Conservation (phyloP, 352 stramenopile species). For the Pythium aquatile region DNA sequence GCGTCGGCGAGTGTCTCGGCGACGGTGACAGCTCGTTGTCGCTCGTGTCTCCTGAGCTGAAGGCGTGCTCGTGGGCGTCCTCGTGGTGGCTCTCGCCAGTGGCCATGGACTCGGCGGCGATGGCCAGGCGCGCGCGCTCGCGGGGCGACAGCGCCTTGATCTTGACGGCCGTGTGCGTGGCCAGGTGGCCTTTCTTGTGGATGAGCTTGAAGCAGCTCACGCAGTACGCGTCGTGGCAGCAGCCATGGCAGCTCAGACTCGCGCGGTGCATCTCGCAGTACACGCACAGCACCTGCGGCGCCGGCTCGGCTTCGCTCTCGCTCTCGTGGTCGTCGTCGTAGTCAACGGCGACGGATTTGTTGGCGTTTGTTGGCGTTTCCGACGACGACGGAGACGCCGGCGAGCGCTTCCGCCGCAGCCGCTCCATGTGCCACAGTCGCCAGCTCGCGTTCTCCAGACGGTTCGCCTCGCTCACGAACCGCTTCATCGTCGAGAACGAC, state of each 20-base stretch:
- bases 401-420: conserved; percentile 21
- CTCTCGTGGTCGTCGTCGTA: conserved; percentile 28
- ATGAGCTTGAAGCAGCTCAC: conserved; percentile 87
- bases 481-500: conserved; percentile 85
- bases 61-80: background rate
- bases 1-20: background rate
- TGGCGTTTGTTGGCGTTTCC: background rate
- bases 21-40: conserved; percentile 17
- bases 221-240: conserved; percentile 85
- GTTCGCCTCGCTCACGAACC: conserved; percentile 78
- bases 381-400: background rate
- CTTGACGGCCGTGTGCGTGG: conserved; percentile 77
- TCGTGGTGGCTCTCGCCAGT: conserved; percentile 11
- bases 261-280: conserved; percentile 78
- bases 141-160: conserved; percentile 29
- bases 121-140: conserved; percentile 18
- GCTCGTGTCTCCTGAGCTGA: conserved; percentile 18
- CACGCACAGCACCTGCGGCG: conserved; percentile 41
- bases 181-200: conserved; percentile 83
- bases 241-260: conserved; percentile 77
- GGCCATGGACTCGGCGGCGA: conserved; percentile 11
- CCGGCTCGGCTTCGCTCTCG: conserved; percentile 11
- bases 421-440: conserved; percentile 80
- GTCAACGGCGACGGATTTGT: conserved; percentile 8
- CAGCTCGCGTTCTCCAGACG: conserved; percentile 84